Base-by-base conservation (phyloP, 805 yeast species). In the Candida hispaniensis region DNA sequence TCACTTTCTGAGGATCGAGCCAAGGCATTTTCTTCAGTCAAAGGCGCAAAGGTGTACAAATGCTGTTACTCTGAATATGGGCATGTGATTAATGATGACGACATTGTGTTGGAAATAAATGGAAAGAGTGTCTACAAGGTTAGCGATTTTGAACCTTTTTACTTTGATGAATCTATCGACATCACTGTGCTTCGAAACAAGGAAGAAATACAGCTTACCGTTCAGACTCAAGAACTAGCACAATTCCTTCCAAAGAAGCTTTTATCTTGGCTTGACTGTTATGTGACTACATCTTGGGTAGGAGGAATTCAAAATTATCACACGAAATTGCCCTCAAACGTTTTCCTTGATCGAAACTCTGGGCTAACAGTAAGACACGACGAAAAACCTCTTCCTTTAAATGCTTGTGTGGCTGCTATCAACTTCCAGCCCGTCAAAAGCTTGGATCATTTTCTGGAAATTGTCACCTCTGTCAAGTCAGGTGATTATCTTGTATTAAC, bases 1-100 rank as follows among this genome's bases (percentile, higher is more conserved):
- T 91, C 91, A 14, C 91, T 83, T 14, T 71, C 88, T 0, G 86
- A 79, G 47, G 71, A 70, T 24, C 82, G 93, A 86, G n/a, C n/a
- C n/a, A n/a, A n/a, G n/a, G n/a, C n/a, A n/a, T n/a, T n/a, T n/a
- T n/a, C n/a, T n/a, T n/a, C n/a, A n/a, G n/a, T n/a, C n/a, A n/a
- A n/a, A n/a, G n/a, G n/a, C n/a, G n/a, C n/a, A n/a, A n/a, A n/a
- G n/a, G 76, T 83, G 39, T 49, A 62, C 22, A 64, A 62, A 20
- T 30, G 35, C 15, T 22, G 27, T 10, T 19, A 8, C 16, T 12
- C 16, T 9, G 35, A 30, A 21, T 32, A 23, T 23, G 13, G 28
- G 4, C 13, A 21, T 1, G 28, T 23, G 42, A 65, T 79, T 52
- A 91, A 79, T 51, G 61, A 65, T 12, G 68, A 64, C 12, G 66